Conservation (phyloP, 345 rosid species). For the Linum usitatissimum region DNA sequence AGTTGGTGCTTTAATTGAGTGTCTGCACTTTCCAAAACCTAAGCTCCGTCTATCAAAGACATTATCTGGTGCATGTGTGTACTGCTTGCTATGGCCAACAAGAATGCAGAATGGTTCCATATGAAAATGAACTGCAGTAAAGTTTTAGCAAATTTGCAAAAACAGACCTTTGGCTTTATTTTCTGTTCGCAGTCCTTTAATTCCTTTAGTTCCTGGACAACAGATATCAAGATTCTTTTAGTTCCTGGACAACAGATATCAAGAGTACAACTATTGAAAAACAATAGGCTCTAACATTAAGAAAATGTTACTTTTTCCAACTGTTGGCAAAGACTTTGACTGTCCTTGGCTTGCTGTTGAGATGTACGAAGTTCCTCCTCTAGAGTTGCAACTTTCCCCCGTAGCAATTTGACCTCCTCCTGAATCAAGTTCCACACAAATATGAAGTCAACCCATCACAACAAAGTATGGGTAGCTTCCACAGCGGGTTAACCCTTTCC, state of each 20-base stretch:
- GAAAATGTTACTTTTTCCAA: constrained; percentile 58
- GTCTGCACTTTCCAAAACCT: too few relatives aligned
- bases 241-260: too few relatives aligned
- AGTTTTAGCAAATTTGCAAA: constrained; percentile 3
- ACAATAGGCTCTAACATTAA: constrained; percentile 1
- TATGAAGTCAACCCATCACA: constrained; percentile 6
- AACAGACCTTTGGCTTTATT: constrained; percentile 80
- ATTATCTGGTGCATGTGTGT: not conserved
- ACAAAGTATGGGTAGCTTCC: not conserved
- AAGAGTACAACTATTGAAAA: not conserved
- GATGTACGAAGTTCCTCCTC: constrained; percentile 81
- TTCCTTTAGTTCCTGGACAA: constrained; percentile 73
- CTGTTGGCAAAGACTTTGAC: constrained; percentile 37
- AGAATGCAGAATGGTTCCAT: not conserved
- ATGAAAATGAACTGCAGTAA: not conserved
- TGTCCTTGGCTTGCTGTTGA: constrained; percentile 56
- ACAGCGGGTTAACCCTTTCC: not conserved
- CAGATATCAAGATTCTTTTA: constrained; percentile 6
- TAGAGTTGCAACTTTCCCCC: constrained; percentile 46
- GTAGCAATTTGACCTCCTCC: constrained; percentile 67
- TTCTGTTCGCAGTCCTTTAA: constrained; percentile 73
- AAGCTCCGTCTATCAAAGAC: too few relatives aligned
- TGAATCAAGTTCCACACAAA: constrained; percentile 26
- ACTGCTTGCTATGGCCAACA: not conserved
- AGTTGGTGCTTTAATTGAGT: too few relatives aligned